Base-by-base conservation (phyloP, 2,329 filamentous ascomycete genomes). In the Fusarium sp. region DNA sequence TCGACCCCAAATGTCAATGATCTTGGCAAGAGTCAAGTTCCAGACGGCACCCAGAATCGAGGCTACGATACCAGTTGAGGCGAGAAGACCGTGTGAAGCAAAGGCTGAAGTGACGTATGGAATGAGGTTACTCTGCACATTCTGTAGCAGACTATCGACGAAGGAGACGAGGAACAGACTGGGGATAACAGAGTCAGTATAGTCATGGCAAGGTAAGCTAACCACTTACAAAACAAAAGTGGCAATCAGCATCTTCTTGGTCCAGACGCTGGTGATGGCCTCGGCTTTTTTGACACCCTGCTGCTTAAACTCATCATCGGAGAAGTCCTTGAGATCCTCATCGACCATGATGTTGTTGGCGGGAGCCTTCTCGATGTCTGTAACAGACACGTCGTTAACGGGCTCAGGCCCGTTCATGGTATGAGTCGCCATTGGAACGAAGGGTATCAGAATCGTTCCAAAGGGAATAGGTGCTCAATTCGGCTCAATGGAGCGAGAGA, bases 31-130 rank as follows among this genome's bases (percentile, higher is more conserved):
- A 5, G 65, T 43, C 35, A 64, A 58, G 23, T 46, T 53, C 30
- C 38, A 47, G 30, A 61, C 63, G 13, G 46, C 65, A 13, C 63
- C 63, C 5, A 68, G 40, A 13, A 67, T 61, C 19, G 44, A 3
- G 5, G 88, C 81, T 3, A 91, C 85, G 54, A 91, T 86, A 42
- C 84, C 82, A 49, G 89, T 87, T 33, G 87, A 83, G 3, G 85
- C 84, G 18, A 88, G 78, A 5, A 90, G 82, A 7, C 87, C 88
- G 74, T 91, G 89, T 1, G 82, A 79, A 37, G 83, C 78, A 59
- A 87, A 91, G 28, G 81, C 82, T 70, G 85, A 88, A 6, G 86
- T 87, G 21, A 85, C 83, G 69, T 82, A 88, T 2, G 86, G 83
- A 7, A 80, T 75, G 47, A 88, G 72, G 72, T 80, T 86, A 43